These are phyloP conservation scores for Colletotrichum gigasporum DNA, from an alignment of 2,329 filamentous ascomycete genomes.

Conservation along the genomic window DNA sequence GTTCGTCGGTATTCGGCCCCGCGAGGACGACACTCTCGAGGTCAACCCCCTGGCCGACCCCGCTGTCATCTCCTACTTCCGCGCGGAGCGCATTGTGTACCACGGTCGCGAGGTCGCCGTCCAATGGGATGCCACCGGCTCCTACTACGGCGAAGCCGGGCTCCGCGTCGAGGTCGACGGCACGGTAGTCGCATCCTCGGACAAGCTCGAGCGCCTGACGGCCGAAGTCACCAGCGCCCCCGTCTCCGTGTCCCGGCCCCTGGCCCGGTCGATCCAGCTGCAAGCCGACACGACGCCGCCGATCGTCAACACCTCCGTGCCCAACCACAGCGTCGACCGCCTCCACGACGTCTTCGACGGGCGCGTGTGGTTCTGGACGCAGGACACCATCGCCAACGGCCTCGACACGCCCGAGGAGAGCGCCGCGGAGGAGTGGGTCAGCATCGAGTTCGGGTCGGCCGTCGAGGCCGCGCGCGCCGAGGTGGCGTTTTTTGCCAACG, in stretches of 20 bases:
- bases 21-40: conserved; percentile 45
- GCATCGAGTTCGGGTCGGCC: conserved; percentile 4
- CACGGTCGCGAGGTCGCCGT: conserved; percentile 52
- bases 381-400: conserved; percentile 13
- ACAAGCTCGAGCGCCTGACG: conserved; percentile 10
- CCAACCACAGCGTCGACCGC: conserved; percentile 1
- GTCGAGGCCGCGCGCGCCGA: not conserved
- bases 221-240: not conserved
- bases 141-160: conserved; percentile 46
- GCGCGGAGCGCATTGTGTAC: conserved; percentile 52
- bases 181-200: conserved; percentile 15
- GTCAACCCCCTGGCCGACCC: conserved; percentile 50
- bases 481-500: conserved; percentile 15
- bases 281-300: not conserved
- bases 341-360: conserved; percentile 19
- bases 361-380: conserved; percentile 16
- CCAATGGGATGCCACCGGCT: conserved; percentile 50
- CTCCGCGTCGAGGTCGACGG: conserved; percentile 50
- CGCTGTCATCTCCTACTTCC: conserved; percentile 48
- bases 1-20: conserved; percentile 50
- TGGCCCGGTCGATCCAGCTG: not conserved
- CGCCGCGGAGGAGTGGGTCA: conserved; percentile 10
- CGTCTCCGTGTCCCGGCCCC: not conserved
- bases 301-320: conserved; percentile 10
- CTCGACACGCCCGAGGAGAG: not conserved